Conservation (phyloP, 2,329 filamentous ascomycete species). For the Phialemoniopsis sp. region DNA sequence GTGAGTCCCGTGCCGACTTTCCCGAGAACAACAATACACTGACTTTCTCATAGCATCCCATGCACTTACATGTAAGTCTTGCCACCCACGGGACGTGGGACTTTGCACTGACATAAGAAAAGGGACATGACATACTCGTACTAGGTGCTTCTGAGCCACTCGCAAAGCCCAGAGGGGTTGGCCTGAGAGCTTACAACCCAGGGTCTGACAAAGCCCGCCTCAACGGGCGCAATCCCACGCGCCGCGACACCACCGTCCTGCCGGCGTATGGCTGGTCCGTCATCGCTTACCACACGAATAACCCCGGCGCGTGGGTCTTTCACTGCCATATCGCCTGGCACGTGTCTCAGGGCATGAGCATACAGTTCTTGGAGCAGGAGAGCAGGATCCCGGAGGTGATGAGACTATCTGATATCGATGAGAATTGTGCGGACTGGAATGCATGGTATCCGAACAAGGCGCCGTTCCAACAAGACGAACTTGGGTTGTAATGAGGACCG, state of each 20-base stretch:
- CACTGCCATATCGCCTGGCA: slow-evolving; percentile 5
- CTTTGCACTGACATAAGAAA: no score
- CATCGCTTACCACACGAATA: slow-evolving; percentile 1
- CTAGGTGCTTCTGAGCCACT: slow-evolving; percentile 6
- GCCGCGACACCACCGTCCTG: slow-evolving; percentile 38
- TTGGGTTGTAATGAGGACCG: no score
- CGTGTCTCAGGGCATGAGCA: slow-evolving; percentile 1
- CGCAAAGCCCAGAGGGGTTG: background rate
- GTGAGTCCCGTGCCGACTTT: background rate
- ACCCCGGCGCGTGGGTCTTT: slow-evolving; percentile 5
- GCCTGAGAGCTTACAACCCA: slow-evolving; percentile 5
- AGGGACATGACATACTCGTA: slow-evolving; percentile 18
- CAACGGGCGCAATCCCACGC: slow-evolving; percentile 31
- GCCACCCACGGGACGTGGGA: slow-evolving; percentile 1
- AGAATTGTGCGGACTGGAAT: no score
- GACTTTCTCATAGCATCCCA: slow-evolving; percentile 14
- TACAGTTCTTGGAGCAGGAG: background rate
- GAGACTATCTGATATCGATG: no score
- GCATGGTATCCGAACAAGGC: no score
- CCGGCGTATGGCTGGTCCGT: slow-evolving; percentile 16
- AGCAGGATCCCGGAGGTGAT: no score
- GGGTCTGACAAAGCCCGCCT: slow-evolving; percentile 15
- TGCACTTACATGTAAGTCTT: slow-evolving; percentile 12
- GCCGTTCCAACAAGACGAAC: no score
- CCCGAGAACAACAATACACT: no score